Evolutionary conservation across 2,329 filamentous ascomycete genomes (phyloP).

Genomic region (Aspergillus sp.): DNA sequence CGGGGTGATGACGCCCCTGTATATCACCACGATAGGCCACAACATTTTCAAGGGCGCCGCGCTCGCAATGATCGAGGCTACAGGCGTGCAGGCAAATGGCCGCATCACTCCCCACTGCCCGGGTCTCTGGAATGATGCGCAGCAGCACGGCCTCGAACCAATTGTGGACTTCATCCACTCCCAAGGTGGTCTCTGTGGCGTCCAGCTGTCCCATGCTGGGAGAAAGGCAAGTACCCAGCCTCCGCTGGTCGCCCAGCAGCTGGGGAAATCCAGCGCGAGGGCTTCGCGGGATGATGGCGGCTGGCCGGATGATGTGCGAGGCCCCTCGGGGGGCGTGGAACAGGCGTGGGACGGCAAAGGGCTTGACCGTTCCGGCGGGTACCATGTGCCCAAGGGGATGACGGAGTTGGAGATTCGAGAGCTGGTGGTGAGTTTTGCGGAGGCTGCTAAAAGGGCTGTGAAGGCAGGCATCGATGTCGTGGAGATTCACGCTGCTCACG

Average conservation of each 20-base stretch:
- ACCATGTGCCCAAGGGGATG: conserved; percentile 12
- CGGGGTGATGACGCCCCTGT: not conserved
- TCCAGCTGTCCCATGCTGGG: conserved; percentile 2
- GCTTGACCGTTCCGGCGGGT: not conserved
- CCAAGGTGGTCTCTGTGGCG: not conserved
- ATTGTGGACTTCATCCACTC: not conserved
- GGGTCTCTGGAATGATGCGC: not conserved
- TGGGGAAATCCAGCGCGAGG: not conserved
- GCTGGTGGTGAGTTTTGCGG: conserved; percentile 39
- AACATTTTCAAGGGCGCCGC: not conserved
- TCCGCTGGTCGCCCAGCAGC: not conserved
- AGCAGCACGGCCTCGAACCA: not conserved
- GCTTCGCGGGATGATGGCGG: not conserved
- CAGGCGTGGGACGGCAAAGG: not conserved
- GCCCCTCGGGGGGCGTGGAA: not conserved
- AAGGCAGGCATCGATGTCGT: conserved; percentile 52
- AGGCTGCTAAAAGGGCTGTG: conserved; percentile 50
- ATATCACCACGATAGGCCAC: conserved; percentile 1
- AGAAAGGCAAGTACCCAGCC: not conserved
- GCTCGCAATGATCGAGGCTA: conserved; percentile 1
- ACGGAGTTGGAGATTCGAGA: conserved; percentile 40
- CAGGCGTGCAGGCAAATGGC: not conserved
- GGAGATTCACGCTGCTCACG: conserved; percentile 48
- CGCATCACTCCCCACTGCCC: not conserved
- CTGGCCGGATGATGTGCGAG: not conserved